These are phyloP conservation scores for Aureobasidium sp. DNA, from an alignment of 2,329 filamentous ascomycete genomes.

Conservation along the genomic window DNA sequence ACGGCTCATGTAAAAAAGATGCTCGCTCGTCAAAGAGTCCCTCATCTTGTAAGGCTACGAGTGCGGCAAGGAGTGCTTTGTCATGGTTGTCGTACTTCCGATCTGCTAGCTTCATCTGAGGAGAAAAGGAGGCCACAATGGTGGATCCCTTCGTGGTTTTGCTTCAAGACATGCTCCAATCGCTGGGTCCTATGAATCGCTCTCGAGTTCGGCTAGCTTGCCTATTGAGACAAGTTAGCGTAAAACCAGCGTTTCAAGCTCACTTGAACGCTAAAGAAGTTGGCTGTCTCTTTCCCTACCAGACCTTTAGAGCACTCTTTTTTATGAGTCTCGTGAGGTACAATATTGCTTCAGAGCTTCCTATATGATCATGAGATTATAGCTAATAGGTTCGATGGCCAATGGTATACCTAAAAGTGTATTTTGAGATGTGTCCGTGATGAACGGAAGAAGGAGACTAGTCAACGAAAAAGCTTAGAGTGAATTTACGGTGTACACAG, in stretches of 20 bases:
- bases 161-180: not conserved
- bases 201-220: not conserved
- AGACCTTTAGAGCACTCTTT: not conserved
- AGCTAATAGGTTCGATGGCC: not conserved
- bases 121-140: not conserved
- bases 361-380: not conserved
- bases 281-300: not conserved
- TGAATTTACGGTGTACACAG: not conserved
- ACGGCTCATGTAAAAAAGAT: not conserved
- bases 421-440: not conserved
- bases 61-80: not conserved
- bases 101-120: not conserved
- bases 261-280: not conserved
- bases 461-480: not conserved
- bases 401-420: not conserved
- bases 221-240: not conserved
- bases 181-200: not conserved
- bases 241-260: not conserved
- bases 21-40: not conserved
- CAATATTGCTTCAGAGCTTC: not conserved
- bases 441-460: constrained; percentile 1
- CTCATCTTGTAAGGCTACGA: not conserved
- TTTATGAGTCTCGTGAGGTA: not conserved
- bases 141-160: not conserved
- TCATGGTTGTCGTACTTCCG: not conserved